A percentile compares a stretch with the other conserved stretches of the same genome.
These are phyloP conservation scores for Neostapfia colusana DNA, from an alignment of 176 grass and related monocot species.

Conservation along the genomic window DNA sequence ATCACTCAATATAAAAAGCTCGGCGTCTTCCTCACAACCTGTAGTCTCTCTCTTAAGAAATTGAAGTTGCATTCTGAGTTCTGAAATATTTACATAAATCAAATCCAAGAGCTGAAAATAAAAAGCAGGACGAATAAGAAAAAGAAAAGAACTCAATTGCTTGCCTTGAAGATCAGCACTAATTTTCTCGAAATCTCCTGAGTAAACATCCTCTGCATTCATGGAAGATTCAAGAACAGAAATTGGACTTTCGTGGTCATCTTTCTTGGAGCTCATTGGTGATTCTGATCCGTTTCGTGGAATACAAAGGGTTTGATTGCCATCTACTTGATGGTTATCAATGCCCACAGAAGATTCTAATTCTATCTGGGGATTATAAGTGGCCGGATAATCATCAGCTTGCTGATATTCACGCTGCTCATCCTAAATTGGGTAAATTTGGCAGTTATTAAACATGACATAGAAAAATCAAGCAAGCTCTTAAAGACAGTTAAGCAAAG, in stretches of 20 bases:
- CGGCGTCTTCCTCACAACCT: conserved; percentile 40
- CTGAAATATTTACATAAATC: conserved; percentile 55
- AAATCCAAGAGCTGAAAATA: conserved; percentile 28
- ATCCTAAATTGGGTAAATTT: conserved; percentile 34
- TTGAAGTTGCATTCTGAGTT: conserved; percentile 88
- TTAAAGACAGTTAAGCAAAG: neutral
- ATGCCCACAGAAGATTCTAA: conserved; percentile 26
- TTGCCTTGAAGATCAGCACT: conserved; percentile 96
- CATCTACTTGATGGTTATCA: conserved; percentile 26
- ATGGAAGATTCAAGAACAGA: conserved; percentile 87
- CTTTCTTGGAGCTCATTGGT: conserved; percentile 42
- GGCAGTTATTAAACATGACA: conserved; percentile 25
- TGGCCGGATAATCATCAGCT: conserved; percentile 29
- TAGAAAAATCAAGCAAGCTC: conserved; percentile 23
- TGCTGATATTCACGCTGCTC: conserved; percentile 22
- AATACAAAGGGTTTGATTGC: conserved; percentile 25
- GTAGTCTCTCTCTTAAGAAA: conserved; percentile 80
- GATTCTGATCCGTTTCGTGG: conserved; percentile 32
- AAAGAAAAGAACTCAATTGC: conserved; percentile 21
- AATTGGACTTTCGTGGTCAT: conserved; percentile 78
- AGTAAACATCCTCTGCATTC: conserved; percentile 65
- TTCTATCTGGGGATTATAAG: conserved; percentile 6
- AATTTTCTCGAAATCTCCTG: conserved; percentile 91
- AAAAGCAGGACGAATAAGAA: neutral
- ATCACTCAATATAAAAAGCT: conserved; percentile 55